Evolutionary conservation across 306 rosid genomes (phyloP).

Genomic region (Citrullus amarus): DNA sequence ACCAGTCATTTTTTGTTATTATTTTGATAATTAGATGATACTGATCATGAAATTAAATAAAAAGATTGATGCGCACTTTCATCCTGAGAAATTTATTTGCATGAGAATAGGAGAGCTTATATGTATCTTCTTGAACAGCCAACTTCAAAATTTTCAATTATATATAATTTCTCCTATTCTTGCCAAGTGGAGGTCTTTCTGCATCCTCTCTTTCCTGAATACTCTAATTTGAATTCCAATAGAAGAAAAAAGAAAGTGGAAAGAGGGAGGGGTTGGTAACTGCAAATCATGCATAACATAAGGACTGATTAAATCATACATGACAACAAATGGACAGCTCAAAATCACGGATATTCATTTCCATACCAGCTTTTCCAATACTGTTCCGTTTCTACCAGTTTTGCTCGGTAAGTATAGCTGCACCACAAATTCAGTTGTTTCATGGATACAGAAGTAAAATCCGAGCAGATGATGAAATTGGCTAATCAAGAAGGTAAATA

Average conservation of each 20-base stretch:
- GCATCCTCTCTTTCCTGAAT: background rate
- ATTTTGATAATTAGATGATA: background rate
- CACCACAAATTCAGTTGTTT: constrained; percentile 28
- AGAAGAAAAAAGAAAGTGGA: background rate
- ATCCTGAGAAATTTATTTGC: background rate
- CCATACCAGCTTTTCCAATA: constrained; percentile 94
- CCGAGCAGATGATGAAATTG: background rate
- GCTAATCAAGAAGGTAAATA: constrained; percentile 13
- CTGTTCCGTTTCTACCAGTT: constrained; percentile 76
- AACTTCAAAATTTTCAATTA: background rate
- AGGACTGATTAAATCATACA: background rate
- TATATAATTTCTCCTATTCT: background rate
- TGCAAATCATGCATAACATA: background rate
- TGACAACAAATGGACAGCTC: background rate
- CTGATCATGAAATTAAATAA: background rate
- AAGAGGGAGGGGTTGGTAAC: background rate
- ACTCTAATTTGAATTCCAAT: background rate
- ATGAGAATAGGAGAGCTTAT: background rate
- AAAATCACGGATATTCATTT: background rate
- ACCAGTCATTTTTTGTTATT: background rate
- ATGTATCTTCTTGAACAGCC: background rate
- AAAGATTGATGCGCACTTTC: background rate
- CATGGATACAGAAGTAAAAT: constrained; percentile 12
- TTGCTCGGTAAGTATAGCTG: constrained; percentile 75
- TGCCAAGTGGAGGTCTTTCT: background rate